A percentile compares a stretch with the other conserved stretches of the same genome.
Evolutionary conservation across 257 asterid genomes (phyloP).

Genomic region (Solanum corneliomulleri): DNA sequence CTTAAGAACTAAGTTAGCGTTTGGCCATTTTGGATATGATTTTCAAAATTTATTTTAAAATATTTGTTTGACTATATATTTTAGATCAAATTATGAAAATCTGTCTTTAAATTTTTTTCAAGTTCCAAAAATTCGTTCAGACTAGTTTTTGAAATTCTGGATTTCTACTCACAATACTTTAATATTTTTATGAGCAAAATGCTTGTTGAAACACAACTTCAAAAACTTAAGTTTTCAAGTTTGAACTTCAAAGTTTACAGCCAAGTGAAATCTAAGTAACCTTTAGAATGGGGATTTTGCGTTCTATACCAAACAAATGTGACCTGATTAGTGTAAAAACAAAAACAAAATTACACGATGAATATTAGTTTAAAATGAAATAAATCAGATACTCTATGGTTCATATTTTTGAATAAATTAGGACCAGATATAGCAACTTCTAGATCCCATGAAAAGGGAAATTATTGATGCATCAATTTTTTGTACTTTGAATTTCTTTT

Average conservation of each 20-base stretch:
- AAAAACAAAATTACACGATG: neutral
- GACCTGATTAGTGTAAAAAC: neutral
- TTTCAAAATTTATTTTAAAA: neutral
- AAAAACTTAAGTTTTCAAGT: neutral
- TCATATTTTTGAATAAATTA: neutral
- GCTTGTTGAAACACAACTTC: neutral
- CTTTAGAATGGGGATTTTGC: neutral
- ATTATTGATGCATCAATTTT: neutral
- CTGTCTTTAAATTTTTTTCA: neutral
- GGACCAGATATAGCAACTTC: neutral
- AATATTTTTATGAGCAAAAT: neutral
- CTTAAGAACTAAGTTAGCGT: neutral
- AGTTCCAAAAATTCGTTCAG: neutral
- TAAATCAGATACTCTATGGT: neutral
- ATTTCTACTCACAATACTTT: neutral
- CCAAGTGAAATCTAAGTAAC: neutral
- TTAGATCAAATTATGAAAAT: neutral
- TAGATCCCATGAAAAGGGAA: neutral
- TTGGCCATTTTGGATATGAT: neutral
- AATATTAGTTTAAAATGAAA: neutral
- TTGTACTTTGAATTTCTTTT: neutral
- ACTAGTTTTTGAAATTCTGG: neutral
- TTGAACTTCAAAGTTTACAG: neutral
- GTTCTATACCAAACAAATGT: neutral
- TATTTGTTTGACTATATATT: neutral